Percentiles rank a stretch among this genome's conserved stretches.
These are phyloP conservation scores for Coemansia sp. DNA, from an alignment of 192 early-diverging fungal species.

Conservation along the genomic window DNA sequence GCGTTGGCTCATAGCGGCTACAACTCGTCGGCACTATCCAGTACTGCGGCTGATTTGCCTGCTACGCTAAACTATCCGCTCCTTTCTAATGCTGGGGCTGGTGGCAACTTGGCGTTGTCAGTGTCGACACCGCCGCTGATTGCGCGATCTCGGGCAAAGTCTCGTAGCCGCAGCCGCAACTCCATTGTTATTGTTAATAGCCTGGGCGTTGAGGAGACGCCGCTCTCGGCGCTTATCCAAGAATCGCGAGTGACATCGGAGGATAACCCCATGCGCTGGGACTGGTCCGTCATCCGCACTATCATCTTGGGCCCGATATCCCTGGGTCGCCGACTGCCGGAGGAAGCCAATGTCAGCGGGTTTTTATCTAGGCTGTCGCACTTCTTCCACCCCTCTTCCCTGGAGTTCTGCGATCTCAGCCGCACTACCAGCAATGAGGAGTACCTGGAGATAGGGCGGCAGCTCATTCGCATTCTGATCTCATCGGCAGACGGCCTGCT, in stretches of 20 bases:
- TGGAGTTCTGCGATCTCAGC: conserved; percentile 51
- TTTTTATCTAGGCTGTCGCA: conserved; percentile 39
- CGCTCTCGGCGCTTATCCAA: conserved; percentile 28
- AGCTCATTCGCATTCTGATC: conserved; percentile 47
- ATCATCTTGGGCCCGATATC: conserved; percentile 35
- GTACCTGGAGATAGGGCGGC: conserved; percentile 52
- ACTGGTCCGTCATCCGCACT: conserved; percentile 40
- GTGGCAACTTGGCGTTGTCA: conserved; percentile 10
- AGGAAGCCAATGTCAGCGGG: conserved; percentile 22
- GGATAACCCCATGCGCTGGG: conserved; percentile 53
- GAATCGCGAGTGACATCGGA: conserved; percentile 44
- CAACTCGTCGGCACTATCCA: neutral
- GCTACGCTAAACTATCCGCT: neutral
- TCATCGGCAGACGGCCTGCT: conserved; percentile 50
- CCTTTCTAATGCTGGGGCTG: neutral
- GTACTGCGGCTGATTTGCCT: neutral
- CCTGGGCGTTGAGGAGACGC: conserved; percentile 17
- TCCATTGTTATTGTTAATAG: conserved; percentile 25
- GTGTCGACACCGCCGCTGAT: conserved; percentile 28
- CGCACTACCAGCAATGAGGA: conserved; percentile 47
- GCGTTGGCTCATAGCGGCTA: neutral
- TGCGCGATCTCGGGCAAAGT: conserved; percentile 46
- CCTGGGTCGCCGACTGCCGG: conserved; percentile 24
- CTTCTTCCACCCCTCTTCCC: conserved; percentile 47
- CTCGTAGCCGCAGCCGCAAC: conserved; percentile 47